phyloP scores from a whole-genome alignment of 768 basidiomycete species.

The Amanita subjunquillea region DNA sequence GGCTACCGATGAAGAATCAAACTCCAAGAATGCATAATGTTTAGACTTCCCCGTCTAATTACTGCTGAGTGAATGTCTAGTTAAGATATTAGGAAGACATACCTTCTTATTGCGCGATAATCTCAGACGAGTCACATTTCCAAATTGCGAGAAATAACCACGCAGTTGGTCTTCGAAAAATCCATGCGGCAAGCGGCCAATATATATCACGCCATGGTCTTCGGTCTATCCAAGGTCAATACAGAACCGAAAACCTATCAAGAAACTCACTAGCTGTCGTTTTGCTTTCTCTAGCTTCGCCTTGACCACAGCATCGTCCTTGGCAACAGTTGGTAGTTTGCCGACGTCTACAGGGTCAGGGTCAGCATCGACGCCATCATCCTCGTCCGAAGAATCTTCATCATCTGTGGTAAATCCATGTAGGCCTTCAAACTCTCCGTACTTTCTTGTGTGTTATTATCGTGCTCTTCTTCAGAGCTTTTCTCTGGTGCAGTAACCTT shows the following conservation, averaged over 20 bases:
- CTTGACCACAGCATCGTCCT: conserved; percentile 77
- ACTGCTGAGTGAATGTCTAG: conserved; percentile 1
- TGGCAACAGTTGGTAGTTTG: conserved; percentile 78
- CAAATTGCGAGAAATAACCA: conserved; percentile 93
- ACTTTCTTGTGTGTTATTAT: conserved; percentile 7
- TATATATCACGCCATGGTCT: conserved; percentile 77
- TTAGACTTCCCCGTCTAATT: conserved; percentile 87
- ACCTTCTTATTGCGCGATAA: conserved; percentile 94
- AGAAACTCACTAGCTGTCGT: conserved; percentile 50
- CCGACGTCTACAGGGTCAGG: conserved; percentile 1
- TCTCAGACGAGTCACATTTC: conserved; percentile 77
- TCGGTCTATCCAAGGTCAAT: conserved; percentile 23
- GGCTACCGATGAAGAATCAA: conserved; percentile 80
- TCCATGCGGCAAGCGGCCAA: conserved; percentile 91
- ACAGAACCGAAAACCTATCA: background rate
- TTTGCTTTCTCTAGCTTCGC: conserved; percentile 50
- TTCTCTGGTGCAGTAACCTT: background rate
- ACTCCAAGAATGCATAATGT: conserved; percentile 96
- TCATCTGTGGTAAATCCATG: conserved; percentile 74
- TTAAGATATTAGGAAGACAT: background rate
- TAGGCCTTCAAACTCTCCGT: conserved; percentile 33
- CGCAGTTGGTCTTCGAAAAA: conserved; percentile 95
- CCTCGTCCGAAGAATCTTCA: conserved; percentile 73
- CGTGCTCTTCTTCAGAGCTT: background rate
- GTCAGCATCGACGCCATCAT: conserved; percentile 40